Base-by-base conservation (phyloP, 2,329 filamentous ascomycete species). In the Tolypocladium album region DNA sequence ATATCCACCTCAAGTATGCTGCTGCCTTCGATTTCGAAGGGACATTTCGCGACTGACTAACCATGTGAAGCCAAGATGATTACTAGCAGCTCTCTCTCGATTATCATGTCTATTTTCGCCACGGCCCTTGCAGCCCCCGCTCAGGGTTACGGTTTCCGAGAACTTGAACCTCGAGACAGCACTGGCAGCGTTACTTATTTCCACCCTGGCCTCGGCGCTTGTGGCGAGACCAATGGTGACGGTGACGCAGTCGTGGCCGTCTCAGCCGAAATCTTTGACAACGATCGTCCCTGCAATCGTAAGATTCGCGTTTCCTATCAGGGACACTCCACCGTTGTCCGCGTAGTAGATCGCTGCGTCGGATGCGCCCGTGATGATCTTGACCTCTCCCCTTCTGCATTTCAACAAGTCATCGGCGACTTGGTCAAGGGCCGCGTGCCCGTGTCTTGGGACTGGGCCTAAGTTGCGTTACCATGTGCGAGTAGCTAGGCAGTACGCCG, bases 261-360 rank as follows among this genome's bases (percentile, higher is more conserved):
- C 0, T 87, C 86, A 2, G 82, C 87, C 66, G 68, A 79, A n/a
- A 69, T 89, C 5, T 93, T 84, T 68, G 88, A 92, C 69, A 79
- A 83, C 0, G 76, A 76, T 1, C 73, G 75, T 4, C 69, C 75
- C 1, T 93, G 90, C 67, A 86, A 86, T 2, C 76, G 77, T 67
- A 84, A 78, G 70, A 82, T 94, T n/a, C 77, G 86, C 34, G 80
- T 89, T 36, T 76, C 73, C 55, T 75, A 85, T 60, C 74, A 75
- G 40, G 70, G 64, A 56, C 66, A 65, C 52, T 63, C 79, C 47
- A 78, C 85, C 15, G 83, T 86, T 64, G 78, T 89, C 34, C 85
- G 74, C 24, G 83, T 91, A 8, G 86, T 90, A 7, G 88, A 91
- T 72, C 78, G 87, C 58, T 91, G 88, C 73, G 70, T 62, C 0